Conservation (phyloP, 208 protist species). For the Crithidia bombi region DNA sequence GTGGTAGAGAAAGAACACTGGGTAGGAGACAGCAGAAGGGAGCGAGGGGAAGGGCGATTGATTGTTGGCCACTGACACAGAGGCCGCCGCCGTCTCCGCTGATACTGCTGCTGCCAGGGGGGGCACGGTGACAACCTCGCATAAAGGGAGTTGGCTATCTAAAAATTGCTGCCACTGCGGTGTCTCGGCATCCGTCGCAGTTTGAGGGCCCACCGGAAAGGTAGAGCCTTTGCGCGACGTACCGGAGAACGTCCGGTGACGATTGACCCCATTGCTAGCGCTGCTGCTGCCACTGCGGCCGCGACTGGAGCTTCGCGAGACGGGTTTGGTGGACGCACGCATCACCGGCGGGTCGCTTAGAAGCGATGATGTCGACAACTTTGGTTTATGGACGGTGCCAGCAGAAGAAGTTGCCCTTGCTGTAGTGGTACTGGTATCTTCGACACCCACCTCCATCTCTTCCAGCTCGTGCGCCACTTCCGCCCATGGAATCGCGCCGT, state of each 20-base stretch:
- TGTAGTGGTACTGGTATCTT: background rate
- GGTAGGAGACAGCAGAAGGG: background rate
- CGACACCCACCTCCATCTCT: background rate
- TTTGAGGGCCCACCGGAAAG: background rate
- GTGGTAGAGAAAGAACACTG: constrained; percentile 53
- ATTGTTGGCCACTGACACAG: background rate
- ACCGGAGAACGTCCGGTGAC: constrained; percentile 6
- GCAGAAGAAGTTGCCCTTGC: no score
- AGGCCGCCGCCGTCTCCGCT: background rate
- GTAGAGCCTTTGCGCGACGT: constrained; percentile 1
- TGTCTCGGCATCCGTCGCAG: constrained; percentile 9
- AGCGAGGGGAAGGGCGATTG: no score
- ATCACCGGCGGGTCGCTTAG: background rate
- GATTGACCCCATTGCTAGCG: background rate
- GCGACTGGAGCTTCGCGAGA: constrained; percentile 7
- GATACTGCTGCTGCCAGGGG: background rate
- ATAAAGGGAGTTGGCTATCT: constrained; percentile 24
- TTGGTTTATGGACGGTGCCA: background rate
- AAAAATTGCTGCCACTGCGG: constrained; percentile 27
- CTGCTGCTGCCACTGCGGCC: constrained; percentile 3
- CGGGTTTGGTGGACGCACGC: background rate
- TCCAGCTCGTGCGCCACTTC: constrained; percentile 2
- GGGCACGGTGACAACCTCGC: constrained; percentile 30
- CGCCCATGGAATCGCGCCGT: constrained; percentile 23
- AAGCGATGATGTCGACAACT: constrained; percentile 13